Evolutionary conservation across 2,329 filamentous ascomycete genomes (phyloP).

Genomic region (Colletotrichum sp.): DNA sequence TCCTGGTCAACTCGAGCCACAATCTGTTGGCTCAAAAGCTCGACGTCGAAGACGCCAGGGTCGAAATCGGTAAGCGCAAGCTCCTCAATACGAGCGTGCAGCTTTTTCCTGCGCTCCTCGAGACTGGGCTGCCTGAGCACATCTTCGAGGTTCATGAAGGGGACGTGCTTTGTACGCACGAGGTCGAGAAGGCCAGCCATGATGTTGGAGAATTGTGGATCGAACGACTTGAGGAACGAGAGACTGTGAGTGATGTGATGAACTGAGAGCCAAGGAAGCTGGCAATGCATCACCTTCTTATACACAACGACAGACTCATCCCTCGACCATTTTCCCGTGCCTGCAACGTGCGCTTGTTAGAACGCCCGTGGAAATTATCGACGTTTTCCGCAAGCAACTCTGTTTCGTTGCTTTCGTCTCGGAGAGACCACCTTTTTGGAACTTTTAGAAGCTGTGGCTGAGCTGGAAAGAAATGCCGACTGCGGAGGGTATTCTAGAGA

Average conservation of each 20-base stretch:
- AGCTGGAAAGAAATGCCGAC: not conserved
- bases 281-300: not conserved
- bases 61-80: constrained; percentile 35
- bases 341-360: not conserved
- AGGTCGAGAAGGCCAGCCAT: not conserved
- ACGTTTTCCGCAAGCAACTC: not conserved
- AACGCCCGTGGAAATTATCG: not conserved
- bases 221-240: not conserved
- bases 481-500: not conserved
- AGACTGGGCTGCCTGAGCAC: constrained; percentile 33
- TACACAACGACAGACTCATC: not conserved
- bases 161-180: not conserved
- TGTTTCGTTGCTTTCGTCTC: not conserved
- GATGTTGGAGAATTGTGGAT: not conserved
- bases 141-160: not conserved
- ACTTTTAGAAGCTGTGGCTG: not conserved
- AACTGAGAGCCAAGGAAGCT: not conserved
- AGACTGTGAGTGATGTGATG: not conserved
- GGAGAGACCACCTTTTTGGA: not conserved
- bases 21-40: constrained; percentile 33
- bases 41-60: constrained; percentile 36
- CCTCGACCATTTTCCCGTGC: not conserved
- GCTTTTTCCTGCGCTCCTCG: constrained; percentile 29
- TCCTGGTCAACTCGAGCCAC: constrained; percentile 28
- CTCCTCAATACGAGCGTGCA: constrained; percentile 27